Percentiles rank a stretch among this genome's conserved stretches.
phyloP scores from a whole-genome alignment of 805 yeast genomes.

The Maudiozyma saulgeensis region DNA sequence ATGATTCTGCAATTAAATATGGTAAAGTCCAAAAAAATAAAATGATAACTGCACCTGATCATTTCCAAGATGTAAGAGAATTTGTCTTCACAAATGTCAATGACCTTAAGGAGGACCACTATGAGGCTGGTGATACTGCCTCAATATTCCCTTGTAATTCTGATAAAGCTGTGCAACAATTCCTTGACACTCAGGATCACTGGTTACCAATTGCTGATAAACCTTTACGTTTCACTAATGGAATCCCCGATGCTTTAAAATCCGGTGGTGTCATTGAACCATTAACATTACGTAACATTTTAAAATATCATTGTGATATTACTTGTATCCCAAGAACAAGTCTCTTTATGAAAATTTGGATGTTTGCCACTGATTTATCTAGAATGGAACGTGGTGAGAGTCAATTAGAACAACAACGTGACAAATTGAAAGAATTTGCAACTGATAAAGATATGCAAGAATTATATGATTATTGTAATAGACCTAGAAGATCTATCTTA shows the following conservation, averaged over 20 bases:
- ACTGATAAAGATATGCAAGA: constrained; percentile 68
- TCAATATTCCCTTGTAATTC: constrained; percentile 70
- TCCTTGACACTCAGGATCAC: constrained; percentile 54
- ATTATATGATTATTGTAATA: constrained; percentile 78
- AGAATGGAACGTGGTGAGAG: constrained; percentile 22
- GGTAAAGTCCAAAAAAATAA: constrained; percentile 45
- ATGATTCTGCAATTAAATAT: constrained; percentile 11
- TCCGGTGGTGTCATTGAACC: constrained; percentile 56
- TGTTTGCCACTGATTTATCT: constrained; percentile 52
- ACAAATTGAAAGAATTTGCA: constrained; percentile 67
- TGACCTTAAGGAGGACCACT: constrained; percentile 24
- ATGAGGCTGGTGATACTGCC: constrained; percentile 73
- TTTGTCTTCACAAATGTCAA: constrained; percentile 34
- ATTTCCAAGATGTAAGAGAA: constrained; percentile 85
- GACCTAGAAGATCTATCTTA: constrained; percentile 80
- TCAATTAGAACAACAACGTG: constrained; percentile 51
- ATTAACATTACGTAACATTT: constrained; percentile 59
- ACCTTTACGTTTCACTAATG: constrained; percentile 28
- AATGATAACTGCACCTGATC: constrained; percentile 59
- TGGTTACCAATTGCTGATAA: constrained; percentile 69
- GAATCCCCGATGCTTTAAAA: constrained; percentile 19
- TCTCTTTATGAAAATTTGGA: constrained; percentile 66
- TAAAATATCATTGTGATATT: constrained; percentile 76
- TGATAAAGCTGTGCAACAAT: constrained; percentile 47
- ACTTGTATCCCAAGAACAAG: constrained; percentile 75